Base-by-base conservation (phyloP, 2,329 filamentous ascomycete species). In the Penicillium sp. region DNA sequence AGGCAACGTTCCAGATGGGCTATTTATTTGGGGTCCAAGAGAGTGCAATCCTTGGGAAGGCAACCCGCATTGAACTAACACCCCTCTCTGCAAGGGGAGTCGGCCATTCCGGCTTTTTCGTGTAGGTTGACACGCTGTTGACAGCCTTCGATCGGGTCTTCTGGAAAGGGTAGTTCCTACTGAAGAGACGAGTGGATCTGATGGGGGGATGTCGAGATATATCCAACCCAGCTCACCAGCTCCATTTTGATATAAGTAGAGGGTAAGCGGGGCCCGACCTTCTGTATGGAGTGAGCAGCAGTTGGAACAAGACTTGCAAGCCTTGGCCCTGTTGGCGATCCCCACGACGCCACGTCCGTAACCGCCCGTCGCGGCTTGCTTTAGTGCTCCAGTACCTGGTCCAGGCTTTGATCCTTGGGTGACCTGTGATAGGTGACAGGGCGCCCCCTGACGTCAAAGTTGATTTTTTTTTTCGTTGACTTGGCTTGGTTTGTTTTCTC, bases 361-460 rank as follows among this genome's bases (percentile, higher is more conserved):
- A 61, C 42, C 24, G 21, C 47, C 48, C 45, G 46, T 52, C 44
- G 60, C 40, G 46, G 23, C 23, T 43, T 23, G 37, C 11, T 49
- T 43, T 26, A 37, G 33, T 34, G 13, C 28, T n/a, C 28, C 55
- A 52, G 54, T 57, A 49, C 44, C 55, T 61, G 48, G 44, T 56
- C 57, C 50, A 57, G 47, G 50, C 33, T 50, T 44, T 16, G 54
- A 56, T 54, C 51, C 47, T 53, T 52, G 50, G 53, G 47, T 48
- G 51, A 29, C 36, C 23, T 29, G 18, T 46, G 18, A 46, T 53
- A 47, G 31, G 19, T 53, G 26, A 34, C n/a, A 43, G 36, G 23
- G 18, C 26, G 42, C 39, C 11, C 14, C 31, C 52, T 68, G 62
- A 67, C 64, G 63, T 67, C 65, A 67, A 31, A 21, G 26, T 14